A percentile compares a stretch with the other conserved stretches of the same genome.
Conservation (phyloP, 129 eudicot species). For the Glebionis coronaria region DNA sequence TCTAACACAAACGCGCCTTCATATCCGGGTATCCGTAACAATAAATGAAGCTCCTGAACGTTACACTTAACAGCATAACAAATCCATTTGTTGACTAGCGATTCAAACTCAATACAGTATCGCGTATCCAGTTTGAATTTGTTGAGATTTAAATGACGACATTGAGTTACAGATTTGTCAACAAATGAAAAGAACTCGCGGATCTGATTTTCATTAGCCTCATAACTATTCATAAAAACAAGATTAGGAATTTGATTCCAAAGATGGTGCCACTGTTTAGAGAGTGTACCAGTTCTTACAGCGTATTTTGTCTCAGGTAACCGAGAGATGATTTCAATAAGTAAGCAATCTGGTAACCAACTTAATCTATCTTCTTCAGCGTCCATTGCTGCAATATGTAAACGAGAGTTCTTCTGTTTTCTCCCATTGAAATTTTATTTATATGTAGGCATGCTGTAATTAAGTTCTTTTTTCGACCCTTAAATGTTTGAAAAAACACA, state of each 20-base stretch:
- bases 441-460: too few species aligned
- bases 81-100: conserved; percentile 19
- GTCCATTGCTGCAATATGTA: background rate
- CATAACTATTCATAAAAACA: background rate
- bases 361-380: conserved; percentile 23
- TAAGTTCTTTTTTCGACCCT: too few species aligned
- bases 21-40: background rate
- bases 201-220: background rate
- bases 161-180: conserved; percentile 25
- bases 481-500: too few species aligned
- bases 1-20: background rate
- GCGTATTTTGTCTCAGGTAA: conserved; percentile 14
- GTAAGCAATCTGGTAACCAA: conserved; percentile 17
- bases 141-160: conserved; percentile 9
- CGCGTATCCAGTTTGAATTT: background rate
- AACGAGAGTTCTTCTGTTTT: too few species aligned
- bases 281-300: conserved; percentile 20
- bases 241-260: conserved; percentile 20
- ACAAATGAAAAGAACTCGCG: background rate
- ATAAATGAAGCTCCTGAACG: conserved; percentile 9
- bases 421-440: too few species aligned
- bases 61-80: conserved; percentile 10
- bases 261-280: conserved; percentile 21
- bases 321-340: conserved; percentile 24
- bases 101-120: background rate